phyloP scores from a whole-genome alignment of 305 asterid genomes.

The Rubia tinctorum region DNA sequence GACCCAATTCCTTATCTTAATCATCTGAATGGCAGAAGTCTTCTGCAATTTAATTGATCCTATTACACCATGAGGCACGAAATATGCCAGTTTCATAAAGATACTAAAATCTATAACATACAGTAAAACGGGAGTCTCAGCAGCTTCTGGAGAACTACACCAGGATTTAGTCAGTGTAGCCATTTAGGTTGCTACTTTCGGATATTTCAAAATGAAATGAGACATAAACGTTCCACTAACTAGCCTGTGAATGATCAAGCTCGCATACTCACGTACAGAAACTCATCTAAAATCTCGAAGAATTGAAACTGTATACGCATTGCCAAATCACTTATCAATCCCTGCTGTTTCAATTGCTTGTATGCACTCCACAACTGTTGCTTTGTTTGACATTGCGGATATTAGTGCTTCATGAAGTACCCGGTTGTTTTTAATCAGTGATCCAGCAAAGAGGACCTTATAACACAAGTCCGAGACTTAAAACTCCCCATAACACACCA shows the following conservation, averaged over 20 bases:
- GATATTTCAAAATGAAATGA: not conserved
- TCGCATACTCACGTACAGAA: not conserved
- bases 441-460: constrained; percentile 78
- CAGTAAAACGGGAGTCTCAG: not conserved
- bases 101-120: not conserved
- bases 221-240: not conserved
- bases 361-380: constrained; percentile 80
- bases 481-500: not conserved
- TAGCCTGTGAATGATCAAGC: constrained; percentile 4
- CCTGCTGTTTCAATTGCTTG: constrained; percentile 78
- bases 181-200: not conserved
- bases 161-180: not conserved
- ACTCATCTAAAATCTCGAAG: not conserved
- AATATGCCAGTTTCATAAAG: not conserved
- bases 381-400: constrained; percentile 77
- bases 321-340: constrained; percentile 13
- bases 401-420: constrained; percentile 69
- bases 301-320: not conserved
- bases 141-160: not conserved
- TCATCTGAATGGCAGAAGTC: not conserved
- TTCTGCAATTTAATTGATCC: not conserved
- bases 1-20: not conserved
- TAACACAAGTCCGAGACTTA: constrained; percentile 7
- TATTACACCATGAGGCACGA: not conserved
- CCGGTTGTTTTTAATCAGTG: constrained; percentile 63